Base-by-base conservation (phyloP, 108 stramenopile species). In the Nitzschia palea region DNA sequence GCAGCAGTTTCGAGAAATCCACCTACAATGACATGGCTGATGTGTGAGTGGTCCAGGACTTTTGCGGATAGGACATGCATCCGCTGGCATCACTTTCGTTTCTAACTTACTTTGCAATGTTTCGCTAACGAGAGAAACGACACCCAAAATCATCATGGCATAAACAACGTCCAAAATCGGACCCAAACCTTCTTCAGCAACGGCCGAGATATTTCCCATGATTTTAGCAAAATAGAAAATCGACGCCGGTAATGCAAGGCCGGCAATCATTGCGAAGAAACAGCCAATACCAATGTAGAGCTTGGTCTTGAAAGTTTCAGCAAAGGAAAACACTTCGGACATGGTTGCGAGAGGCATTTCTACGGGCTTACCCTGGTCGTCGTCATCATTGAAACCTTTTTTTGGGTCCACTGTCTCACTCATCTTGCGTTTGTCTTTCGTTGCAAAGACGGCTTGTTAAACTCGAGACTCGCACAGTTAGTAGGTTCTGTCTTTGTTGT, bases 111-210 rank as follows among this genome's bases (percentile, higher is more conserved):
- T 35, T 47, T 84, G 76, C 34, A 59, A 6, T 8, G 79, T 64
- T 69, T 80, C 73, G 51, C 40, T 69, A 18, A 72, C 40, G 14
- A 80, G 66, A 23, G 53, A 37, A 8, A 80, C 33, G 20, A 67
- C 73, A 8, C 84, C 84, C 1, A 86, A 40, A 30, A 77, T 50
- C 77, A 86, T 71, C 23, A 86, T 79, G 2, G 61, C 42, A 44
- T 70, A 77, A 5, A 73, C 67, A 26, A 79, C 44, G 12, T 53
- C 57, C 6, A 73, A 60, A 57, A 84, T 67, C 4, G 51, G 55
- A 12, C 34, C 64, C 31, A 80, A 25, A 30, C 80, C 80, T 45
- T 64, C 67, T 37, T 62, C 62, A 0, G 67, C 43, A 22, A 35
- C 30, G 14, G 68, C 72, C 29, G 80, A 65, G 33, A 87, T 67